Evolutionary conservation across 1,139 yeast species (phyloP).

Genomic region (Suhomyces bolitotheri): DNA sequence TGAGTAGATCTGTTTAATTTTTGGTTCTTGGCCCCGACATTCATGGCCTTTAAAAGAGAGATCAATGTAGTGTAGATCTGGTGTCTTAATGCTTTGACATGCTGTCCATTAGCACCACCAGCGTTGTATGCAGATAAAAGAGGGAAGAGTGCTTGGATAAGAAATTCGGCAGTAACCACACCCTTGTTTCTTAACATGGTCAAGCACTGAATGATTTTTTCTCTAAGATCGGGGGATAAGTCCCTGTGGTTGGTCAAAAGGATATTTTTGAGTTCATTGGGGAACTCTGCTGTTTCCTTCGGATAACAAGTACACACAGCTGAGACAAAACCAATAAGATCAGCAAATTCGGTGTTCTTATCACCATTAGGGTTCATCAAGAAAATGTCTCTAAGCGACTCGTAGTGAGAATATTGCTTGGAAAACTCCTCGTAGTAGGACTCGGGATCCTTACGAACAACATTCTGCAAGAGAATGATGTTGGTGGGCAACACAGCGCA

Average conservation of each 20-base stretch:
- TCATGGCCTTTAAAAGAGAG: slow-evolving; percentile 75
- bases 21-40: slow-evolving; percentile 82
- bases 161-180: slow-evolving; percentile 73
- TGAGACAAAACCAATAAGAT: slow-evolving; percentile 83
- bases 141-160: slow-evolving; percentile 88
- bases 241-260: slow-evolving; percentile 75
- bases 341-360: slow-evolving; percentile 71
- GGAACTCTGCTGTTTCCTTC: slow-evolving; percentile 80
- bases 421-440: slow-evolving; percentile 91
- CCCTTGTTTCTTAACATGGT: slow-evolving; percentile 89
- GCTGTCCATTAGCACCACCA: slow-evolving; percentile 53
- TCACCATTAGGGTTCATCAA: slow-evolving; percentile 65
- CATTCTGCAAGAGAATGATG: slow-evolving; percentile 85
- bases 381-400: slow-evolving; percentile 84
- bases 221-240: slow-evolving; percentile 81
- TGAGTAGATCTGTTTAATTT: slow-evolving; percentile 87
- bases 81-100: slow-evolving; percentile 78
- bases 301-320: slow-evolving; percentile 92
- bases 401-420: slow-evolving; percentile 90
- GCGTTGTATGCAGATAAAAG: slow-evolving; percentile 55
- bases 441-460: slow-evolving; percentile 89
- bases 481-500: slow-evolving; percentile 91
- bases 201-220: slow-evolving; percentile 85
- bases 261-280: slow-evolving; percentile 71
- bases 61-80: slow-evolving; percentile 81